Conservation (phyloP, 805 yeast genomes). For the Monosporozyma aerobia region DNA sequence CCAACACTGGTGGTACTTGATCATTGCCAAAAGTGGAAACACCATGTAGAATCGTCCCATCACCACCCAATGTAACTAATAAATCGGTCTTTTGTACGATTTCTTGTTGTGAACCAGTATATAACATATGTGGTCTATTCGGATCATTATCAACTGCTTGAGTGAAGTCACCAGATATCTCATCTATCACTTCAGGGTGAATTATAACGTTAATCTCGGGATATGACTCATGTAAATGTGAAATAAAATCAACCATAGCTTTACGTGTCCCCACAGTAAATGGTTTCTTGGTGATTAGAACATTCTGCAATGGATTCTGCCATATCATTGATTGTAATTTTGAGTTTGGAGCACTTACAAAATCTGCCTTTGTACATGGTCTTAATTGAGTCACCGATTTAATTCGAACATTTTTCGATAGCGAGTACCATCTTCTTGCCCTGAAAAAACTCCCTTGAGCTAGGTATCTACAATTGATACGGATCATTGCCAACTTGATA, state of each 20-base stretch:
- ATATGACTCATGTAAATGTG: slow-evolving; percentile 49
- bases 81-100: slow-evolving; percentile 65
- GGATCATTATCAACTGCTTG: slow-evolving; percentile 22
- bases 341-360: slow-evolving; percentile 45
- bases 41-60: slow-evolving; percentile 83
- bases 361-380: slow-evolving; percentile 38
- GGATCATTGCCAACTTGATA: background rate
- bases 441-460: slow-evolving; percentile 4
- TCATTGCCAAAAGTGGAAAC: slow-evolving; percentile 66
- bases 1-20: slow-evolving; percentile 77
- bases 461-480: slow-evolving; percentile 5
- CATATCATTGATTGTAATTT: slow-evolving; percentile 58
- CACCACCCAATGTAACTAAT: slow-evolving; percentile 88
- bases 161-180: slow-evolving; percentile 34
- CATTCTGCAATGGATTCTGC: slow-evolving; percentile 65
- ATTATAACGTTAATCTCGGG: slow-evolving; percentile 73
- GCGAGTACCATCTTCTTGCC: background rate
- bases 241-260: slow-evolving; percentile 59
- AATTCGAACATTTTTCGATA: slow-evolving; percentile 7
- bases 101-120: slow-evolving; percentile 50
- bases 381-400: slow-evolving; percentile 27
- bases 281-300: slow-evolving; percentile 79
- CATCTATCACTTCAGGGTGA: slow-evolving; percentile 64
- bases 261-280: slow-evolving; percentile 54
- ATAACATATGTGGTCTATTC: slow-evolving; percentile 35